Evolutionary conservation across 495 filamentous ascomycete genomes (phyloP), one percentile per base, ranked within the genome.

Genomic region (Ascodesmis nigricans): DNA sequence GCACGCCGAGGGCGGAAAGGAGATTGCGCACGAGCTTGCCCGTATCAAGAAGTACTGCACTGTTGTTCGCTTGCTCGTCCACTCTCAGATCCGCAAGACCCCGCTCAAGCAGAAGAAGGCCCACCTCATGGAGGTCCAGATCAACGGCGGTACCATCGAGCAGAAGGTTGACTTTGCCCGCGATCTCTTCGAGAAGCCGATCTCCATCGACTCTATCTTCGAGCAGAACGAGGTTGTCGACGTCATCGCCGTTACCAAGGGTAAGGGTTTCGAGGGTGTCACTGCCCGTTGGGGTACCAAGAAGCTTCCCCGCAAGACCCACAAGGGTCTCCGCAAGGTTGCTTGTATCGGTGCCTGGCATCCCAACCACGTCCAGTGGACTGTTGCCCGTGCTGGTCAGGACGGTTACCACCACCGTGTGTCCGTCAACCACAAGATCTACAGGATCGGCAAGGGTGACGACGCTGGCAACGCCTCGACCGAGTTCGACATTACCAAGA

Each of bases 1-100:
- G 71, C 79, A 95, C 75, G 76, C 90, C 47, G 82, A 91, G 60
- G 75, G 63, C 65, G 84, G 78, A 52, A 65, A 78, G 50, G 76
- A 79, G 46, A 75, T 97, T 66, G 78, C 74, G 58, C 75, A 78
- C 58, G 90, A 99, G 64, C 75, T 95, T 49, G 84, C 92, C 71
- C 83, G 90, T 62, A 93, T 99, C 67, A 91, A 91, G 79, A 93
- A 92, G 67, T 99, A 95, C 79, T 95, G 90, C 79, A 84, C 82
- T 52, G 83, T 95, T 63, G 83, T 99, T 65, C 90, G 90, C 62
- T 68, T 99, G 39, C 82, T 99, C 58, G 83, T 87, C 59, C 90
- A 99, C 71, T 91, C 90, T 45, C 90, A 99, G 65, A 83, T 95
- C 69, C 76, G 79, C 75, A 78, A 83, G 74, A 95, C 87, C 35